Conservation (phyloP, 805 yeast genomes). For the Sporopachydermia quercuum region DNA sequence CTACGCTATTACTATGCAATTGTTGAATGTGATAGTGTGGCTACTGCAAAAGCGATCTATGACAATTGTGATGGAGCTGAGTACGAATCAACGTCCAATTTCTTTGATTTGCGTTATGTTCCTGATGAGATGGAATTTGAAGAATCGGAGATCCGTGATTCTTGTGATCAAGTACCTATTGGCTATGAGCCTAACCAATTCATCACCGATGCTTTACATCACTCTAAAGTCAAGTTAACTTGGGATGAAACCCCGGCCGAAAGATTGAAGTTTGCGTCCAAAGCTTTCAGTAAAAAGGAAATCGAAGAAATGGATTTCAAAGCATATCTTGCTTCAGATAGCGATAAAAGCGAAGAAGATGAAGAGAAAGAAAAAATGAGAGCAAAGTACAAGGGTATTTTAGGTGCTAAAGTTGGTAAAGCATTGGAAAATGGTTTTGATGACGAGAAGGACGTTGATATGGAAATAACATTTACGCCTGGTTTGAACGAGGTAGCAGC, state of each 20-base stretch:
- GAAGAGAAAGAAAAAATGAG: constrained; percentile 24
- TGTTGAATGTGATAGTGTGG: constrained; percentile 61
- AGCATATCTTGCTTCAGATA: constrained; percentile 78
- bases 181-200: constrained; percentile 70
- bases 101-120: constrained; percentile 81
- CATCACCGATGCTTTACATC: constrained; percentile 91
- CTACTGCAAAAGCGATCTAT: constrained; percentile 63
- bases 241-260: constrained; percentile 99
- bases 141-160: constrained; percentile 51
- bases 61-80: constrained; percentile 89
- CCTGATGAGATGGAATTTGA: constrained; percentile 90
- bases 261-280: constrained; percentile 57
- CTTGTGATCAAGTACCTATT: constrained; percentile 56
- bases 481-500: constrained; percentile 40
- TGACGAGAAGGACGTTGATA: constrained; percentile 52
- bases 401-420: constrained; percentile 22
- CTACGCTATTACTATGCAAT: constrained; percentile 88
- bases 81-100: constrained; percentile 88
- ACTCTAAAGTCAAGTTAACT: constrained; percentile 87
- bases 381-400: constrained; percentile 37
- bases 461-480: constrained; percentile 94
- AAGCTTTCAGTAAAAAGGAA: constrained; percentile 79
- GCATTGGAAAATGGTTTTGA: constrained; percentile 22
- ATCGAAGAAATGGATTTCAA: constrained; percentile 82
- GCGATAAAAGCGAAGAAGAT: constrained; percentile 39